Evolutionary conservation across 495 filamentous ascomycete genomes (phyloP), one percentile per base, ranked within the genome.

Genomic region (Penicillium parvum): DNA sequence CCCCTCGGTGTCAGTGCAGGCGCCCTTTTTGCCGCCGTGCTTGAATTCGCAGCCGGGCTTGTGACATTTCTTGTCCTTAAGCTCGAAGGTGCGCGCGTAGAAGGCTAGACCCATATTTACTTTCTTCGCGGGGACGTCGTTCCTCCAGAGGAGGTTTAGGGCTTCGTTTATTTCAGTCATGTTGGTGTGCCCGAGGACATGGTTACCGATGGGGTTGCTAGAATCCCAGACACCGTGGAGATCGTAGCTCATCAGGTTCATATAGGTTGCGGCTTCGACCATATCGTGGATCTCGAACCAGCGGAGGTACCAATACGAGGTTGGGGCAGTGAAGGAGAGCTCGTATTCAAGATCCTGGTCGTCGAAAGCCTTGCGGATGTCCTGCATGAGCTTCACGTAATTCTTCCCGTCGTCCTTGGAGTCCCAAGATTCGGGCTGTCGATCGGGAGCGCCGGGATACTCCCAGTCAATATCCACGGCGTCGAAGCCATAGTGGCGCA

Each of bases 191-290:
- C 23, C 45, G 2, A 42, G 35, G 0, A 61, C 33, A 12, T 47
- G 33, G 10, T n/a, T 37, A 6, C 47, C 47, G 30, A 53, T 55
- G 5, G 44, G 45, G 18, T 55, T 37, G 9, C 20, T 26, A 1
- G 7, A n/a, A 35, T 68, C 61, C 64, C 60, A 65, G 0, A 51
- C 41, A 3, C 59, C 57, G 29, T 65, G 66, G 0, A 77, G 32
- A 47, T 78, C 73, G 43, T 81, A 81, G 2, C 52, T 57, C 78
- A 84, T 84, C 23, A 81, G 0, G 41, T 82, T 82, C 37, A 20
- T 9, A 10, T 7, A 21, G 15, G 30, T 7, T 17, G 17, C 14
- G 12, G 2, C 5, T 2, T 58, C 16, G 11, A 60, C 36, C 20
- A 75, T 50, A 0, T 14, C 5, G 57, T 32, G 15, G 78, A 81